These are phyloP conservation scores for Monosporascus sp. DNA, from an alignment of 2,329 filamentous ascomycete species.

Conservation along the genomic window DNA sequence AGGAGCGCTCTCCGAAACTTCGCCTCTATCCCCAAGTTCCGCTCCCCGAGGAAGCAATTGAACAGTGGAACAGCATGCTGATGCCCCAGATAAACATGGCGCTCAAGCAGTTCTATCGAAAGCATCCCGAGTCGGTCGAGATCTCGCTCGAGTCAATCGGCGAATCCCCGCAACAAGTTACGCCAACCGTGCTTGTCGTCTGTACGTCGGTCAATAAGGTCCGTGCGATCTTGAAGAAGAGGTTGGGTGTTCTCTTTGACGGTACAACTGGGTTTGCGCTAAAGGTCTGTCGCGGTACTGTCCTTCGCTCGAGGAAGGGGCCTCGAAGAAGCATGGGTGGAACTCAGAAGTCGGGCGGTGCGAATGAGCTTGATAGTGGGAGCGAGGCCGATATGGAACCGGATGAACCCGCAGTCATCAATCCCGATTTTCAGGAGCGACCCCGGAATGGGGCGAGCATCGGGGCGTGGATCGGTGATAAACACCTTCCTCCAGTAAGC, in stretches of 20 bases:
- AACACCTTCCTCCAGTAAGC: constrained; percentile 84
- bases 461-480: constrained; percentile 78
- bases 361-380: constrained; percentile 25
- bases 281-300: constrained; percentile 66
- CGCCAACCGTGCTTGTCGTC: constrained; percentile 70
- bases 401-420: constrained; percentile 45
- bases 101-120: constrained; percentile 64
- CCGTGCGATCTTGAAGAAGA: constrained; percentile 63
- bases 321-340: constrained; percentile 36
- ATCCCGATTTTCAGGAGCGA: constrained; percentile 71
- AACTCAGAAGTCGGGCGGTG: constrained; percentile 15
- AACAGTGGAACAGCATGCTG: constrained; percentile 66
- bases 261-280: constrained; percentile 56
- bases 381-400: constrained; percentile 29
- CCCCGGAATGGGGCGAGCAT: constrained; percentile 88
- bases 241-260: constrained; percentile 62
- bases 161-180: constrained; percentile 58
- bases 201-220: constrained; percentile 72
- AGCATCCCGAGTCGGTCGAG: constrained; percentile 70
- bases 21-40: constrained; percentile 56
- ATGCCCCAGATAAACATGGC: constrained; percentile 71
- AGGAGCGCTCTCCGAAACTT: constrained; percentile 35
- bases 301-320: constrained; percentile 53
- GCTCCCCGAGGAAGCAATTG: constrained; percentile 55
- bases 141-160: constrained; percentile 74